phyloP scores from a whole-genome alignment of 2,329 filamentous ascomycete species.

The Fusarium abutilonis region DNA sequence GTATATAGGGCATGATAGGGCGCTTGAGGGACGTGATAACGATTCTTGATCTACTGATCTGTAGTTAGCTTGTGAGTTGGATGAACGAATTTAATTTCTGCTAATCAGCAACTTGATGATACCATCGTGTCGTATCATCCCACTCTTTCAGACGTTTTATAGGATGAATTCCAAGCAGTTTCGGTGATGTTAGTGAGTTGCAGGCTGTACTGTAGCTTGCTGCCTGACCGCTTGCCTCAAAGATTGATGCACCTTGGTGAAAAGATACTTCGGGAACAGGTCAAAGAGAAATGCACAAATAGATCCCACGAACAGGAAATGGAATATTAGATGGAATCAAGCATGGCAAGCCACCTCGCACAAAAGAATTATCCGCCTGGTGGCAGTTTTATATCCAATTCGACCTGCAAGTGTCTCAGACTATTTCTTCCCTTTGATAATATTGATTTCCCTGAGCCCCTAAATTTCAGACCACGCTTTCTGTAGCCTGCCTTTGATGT shows the following conservation, averaged over 20 bases:
- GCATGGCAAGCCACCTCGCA: neutral
- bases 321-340: neutral
- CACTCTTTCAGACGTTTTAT: neutral
- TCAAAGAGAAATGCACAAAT: neutral
- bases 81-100: neutral
- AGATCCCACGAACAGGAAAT: neutral
- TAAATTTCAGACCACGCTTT: neutral
- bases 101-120: neutral
- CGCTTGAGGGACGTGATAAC: neutral
- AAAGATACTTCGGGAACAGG: neutral
- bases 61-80: slow-evolving; percentile 1
- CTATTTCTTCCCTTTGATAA: neutral
- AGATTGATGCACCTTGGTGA: slow-evolving; percentile 1
- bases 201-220: neutral
- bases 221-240: neutral
- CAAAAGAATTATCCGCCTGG: neutral
- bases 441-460: neutral
- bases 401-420: neutral
- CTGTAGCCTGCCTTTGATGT: neutral
- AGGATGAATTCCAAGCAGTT: neutral
- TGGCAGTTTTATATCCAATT: neutral
- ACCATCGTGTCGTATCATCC: neutral
- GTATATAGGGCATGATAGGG: no score
- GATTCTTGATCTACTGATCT: neutral
- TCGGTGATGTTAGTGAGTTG: neutral